Evolutionary conservation across 2,329 filamentous ascomycete species (phyloP), one percentile per base, ranked within the genome.

Genomic region (Colletotrichum cereale): DNA sequence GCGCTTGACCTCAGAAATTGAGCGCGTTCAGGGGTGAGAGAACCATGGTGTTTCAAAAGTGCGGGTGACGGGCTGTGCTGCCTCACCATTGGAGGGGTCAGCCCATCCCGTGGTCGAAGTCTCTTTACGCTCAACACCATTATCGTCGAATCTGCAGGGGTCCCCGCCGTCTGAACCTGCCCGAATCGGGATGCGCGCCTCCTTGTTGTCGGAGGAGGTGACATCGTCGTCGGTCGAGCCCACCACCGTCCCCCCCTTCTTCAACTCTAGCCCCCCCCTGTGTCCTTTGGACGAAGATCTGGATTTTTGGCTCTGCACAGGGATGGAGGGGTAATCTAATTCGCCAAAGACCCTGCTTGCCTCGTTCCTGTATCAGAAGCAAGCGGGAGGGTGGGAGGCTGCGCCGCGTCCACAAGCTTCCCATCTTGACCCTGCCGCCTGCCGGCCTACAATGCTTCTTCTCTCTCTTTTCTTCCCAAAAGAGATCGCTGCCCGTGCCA

Each of bases 111-210:
- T 38, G 57, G 36, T 61, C 56, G 69, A 68, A 50, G 70, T 72
- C 55, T 57, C 70, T 72, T 72, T 72, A 72, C 70, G 70, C 70
- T 72, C 70, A 72, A 31, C 57, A 68, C 68, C 64, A 50, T 62
- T 48, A 47, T 29, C 34, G 42, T n/a, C n/a, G 21, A 52, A 40
- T 21, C 21, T 67, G 40, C 68, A 63, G 66, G 68, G 58, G 53
- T 53, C 53, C 50, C 60, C 34, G 36, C 21, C 18, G 40, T 29
- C n/a, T 29, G 40, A 24, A 18, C 31, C 42, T 50, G 7, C 21
- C 38, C 36, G 42, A 50, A 18, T 21, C 52, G 52, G 52, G 12
- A 24, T n/a, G 57, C 64, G 24, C 42, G 24, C 31, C 42, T 57
- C 68, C 38, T 68, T 36, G 26, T 53, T 38, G 50, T 71, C 68